Evolutionary conservation across 2,329 filamentous ascomycete species (phyloP).

Genomic region (Colletotrichum zoysiae): DNA sequence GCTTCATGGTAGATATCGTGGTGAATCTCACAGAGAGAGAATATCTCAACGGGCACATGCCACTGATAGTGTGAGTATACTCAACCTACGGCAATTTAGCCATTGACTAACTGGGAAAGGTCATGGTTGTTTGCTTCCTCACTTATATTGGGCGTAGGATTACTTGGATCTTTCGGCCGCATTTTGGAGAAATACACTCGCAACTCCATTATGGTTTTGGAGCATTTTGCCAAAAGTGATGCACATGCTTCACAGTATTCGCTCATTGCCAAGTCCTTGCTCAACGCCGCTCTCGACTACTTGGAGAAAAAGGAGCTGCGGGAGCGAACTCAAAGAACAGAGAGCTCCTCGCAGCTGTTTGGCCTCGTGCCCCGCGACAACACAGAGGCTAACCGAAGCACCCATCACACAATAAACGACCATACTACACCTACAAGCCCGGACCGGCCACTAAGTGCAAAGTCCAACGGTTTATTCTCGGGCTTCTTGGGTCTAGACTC

Average conservation of each 20-base stretch:
- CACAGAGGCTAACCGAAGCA: slow-evolving; percentile 27
- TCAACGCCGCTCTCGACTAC: slow-evolving; percentile 59
- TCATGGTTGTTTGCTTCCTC: slow-evolving; percentile 68
- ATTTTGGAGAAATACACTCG: slow-evolving; percentile 64
- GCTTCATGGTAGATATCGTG: slow-evolving; percentile 64
- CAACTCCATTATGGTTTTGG: slow-evolving; percentile 61
- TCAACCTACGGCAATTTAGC: too few species aligned
- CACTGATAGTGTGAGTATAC: slow-evolving; percentile 63
- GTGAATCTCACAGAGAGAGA: slow-evolving; percentile 58
- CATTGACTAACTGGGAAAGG: slow-evolving; percentile 45
- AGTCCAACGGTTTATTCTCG: slow-evolving; percentile 1
- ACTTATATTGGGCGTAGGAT: slow-evolving; percentile 64
- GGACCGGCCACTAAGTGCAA: neutral
- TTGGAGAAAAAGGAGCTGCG: slow-evolving; percentile 62
- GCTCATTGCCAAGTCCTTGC: slow-evolving; percentile 64
- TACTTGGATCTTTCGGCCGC: slow-evolving; percentile 65
- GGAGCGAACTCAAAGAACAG: slow-evolving; percentile 60
- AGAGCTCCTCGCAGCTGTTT: slow-evolving; percentile 65
- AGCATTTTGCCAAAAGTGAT: slow-evolving; percentile 63
- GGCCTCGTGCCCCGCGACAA: slow-evolving; percentile 58
- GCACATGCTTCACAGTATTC: slow-evolving; percentile 66
- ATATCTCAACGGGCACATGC: slow-evolving; percentile 59
- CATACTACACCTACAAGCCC: slow-evolving; percentile 14
- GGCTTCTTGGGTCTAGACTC: slow-evolving; percentile 47
- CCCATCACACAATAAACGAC: slow-evolving; percentile 29